Conservation (phyloP, 2,329 filamentous ascomycete species). For the Cladosporium oxysporum region DNA sequence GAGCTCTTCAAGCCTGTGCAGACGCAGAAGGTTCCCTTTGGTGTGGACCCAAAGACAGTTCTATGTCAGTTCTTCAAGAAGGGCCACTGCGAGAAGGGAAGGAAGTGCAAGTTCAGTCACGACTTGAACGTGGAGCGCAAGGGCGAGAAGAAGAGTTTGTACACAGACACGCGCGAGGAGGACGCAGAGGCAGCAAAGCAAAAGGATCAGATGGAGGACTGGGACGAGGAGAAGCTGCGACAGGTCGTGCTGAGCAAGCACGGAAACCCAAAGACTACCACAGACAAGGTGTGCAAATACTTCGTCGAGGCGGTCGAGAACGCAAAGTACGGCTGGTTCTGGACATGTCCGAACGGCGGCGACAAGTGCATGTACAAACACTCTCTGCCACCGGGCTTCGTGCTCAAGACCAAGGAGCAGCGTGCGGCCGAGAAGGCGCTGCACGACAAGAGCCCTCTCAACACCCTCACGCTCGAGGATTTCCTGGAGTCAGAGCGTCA, state of each 20-base stretch:
- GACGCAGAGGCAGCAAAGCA: conserved; percentile 73
- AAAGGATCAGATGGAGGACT: conserved; percentile 89
- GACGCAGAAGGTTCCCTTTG: conserved; percentile 96
- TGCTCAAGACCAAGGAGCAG: conserved; percentile 97
- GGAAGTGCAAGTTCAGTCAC: conserved; percentile 97
- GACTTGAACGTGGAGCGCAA: conserved; percentile 88
- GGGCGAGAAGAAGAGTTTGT: conserved; percentile 87
- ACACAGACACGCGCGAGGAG: conserved; percentile 75
- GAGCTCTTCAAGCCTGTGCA: conserved; percentile 89
- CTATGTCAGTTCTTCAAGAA: conserved; percentile 97
- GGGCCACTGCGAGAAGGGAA: conserved; percentile 92
- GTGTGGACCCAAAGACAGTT: conserved; percentile 96
- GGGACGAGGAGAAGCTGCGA: conserved; percentile 95
- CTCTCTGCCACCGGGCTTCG: conserved; percentile 88
- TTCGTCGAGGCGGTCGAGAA: conserved; percentile 98
- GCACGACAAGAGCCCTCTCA: conserved; percentile 91
- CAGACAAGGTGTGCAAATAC: conserved; percentile 98
- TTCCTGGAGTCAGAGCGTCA: conserved; percentile 95
- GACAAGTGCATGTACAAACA: conserved; percentile 99
- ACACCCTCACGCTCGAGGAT: conserved; percentile 93
- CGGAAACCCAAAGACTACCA: conserved; percentile 91
- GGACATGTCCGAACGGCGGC: conserved; percentile 93
- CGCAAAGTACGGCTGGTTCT: conserved; percentile 99
- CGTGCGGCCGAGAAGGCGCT: conserved; percentile 92
- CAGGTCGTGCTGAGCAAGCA: conserved; percentile 94